Base-by-base conservation (phyloP, 306 rosid species). In the Phaseolus lunatus region DNA sequence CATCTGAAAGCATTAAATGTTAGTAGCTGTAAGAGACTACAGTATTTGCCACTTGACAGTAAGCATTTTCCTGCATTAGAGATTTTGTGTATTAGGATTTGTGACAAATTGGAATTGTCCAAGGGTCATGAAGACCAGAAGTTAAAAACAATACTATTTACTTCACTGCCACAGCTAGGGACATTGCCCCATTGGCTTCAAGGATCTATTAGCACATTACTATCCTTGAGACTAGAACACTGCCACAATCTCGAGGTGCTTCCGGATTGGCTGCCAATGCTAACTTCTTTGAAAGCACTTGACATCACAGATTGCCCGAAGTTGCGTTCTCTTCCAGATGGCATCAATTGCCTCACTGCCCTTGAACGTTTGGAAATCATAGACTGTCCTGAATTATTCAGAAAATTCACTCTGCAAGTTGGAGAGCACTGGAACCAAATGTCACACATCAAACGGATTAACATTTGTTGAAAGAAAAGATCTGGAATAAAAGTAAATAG, bases 121-220 rank as follows among this genome's bases (percentile, higher is more conserved):
- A 50, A 18, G 24, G 57, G 23, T 9, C 57, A 50, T 50, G 57
- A 50, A n/a, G 57, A 7, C 11, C 57, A 50, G 20, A n/a, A 50
- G 23, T 50, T 18, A 50, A 50, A 50, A 50, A 2, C 57, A 50
- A 50, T 50, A n/a, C 4, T 7, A 2, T 18, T 50, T 50, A 7
- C 4, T n/a, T 18, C 3, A 9, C 11, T 50, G 57, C 23, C 23
- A 50, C 57, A 50, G 11, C 12, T 50, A 50, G 11, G 5, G 10
- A 50, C 20, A 37, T 37, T 37, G 11, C 58, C 58, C 19, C 24
- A 8, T 52, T 52, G 58, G 58, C 24, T 52, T 52, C 13, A 52
- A 52, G 58, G 26, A 52, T 50, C 57, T 50, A 15, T 81, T 68
- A 23, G 24, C 56, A 73, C 78, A 9, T 58, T 73, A 41, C 56